Evolutionary conservation across 768 basidiomycete genomes (phyloP).

Genomic region (Lactarius hengduanensis): DNA sequence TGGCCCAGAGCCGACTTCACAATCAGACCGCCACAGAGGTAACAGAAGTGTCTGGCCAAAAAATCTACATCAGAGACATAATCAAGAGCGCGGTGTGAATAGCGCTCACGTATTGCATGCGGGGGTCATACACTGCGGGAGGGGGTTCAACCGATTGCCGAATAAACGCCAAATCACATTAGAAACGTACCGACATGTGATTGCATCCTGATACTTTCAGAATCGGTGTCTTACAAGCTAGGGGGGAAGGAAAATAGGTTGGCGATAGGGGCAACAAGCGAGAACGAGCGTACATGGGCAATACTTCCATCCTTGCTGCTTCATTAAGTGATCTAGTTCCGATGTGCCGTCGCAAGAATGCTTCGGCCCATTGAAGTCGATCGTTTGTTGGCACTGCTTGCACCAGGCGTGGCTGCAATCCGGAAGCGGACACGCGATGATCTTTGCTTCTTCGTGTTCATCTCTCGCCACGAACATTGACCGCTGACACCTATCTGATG

Average conservation of each 20-base stretch:
- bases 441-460: constrained; percentile 30
- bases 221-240: constrained; percentile 50
- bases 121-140: constrained; percentile 49
- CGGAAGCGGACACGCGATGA: constrained; percentile 35
- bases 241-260: background rate
- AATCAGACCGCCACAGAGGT: constrained; percentile 49
- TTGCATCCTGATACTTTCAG: constrained; percentile 54
- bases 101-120: constrained; percentile 49
- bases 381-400: constrained; percentile 34
- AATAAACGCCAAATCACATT: background rate
- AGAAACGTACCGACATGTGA: constrained; percentile 53
- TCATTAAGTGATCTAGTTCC: constrained; percentile 37
- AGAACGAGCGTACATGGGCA: constrained; percentile 34
- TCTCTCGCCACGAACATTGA: constrained; percentile 34
- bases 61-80: constrained; percentile 2
- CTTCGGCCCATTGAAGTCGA: constrained; percentile 28
- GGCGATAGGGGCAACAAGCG: too few relatives aligned
- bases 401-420: constrained; percentile 36
- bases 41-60: constrained; percentile 49
- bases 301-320: constrained; percentile 35
- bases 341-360: constrained; percentile 37
- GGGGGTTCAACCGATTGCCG: background rate
- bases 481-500: constrained; percentile 27
- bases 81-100: background rate
- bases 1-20: constrained; percentile 39